These are phyloP conservation scores for Ophiostoma piceae DNA, from an alignment of 2,329 filamentous ascomycete species.

Conservation along the genomic window DNA sequence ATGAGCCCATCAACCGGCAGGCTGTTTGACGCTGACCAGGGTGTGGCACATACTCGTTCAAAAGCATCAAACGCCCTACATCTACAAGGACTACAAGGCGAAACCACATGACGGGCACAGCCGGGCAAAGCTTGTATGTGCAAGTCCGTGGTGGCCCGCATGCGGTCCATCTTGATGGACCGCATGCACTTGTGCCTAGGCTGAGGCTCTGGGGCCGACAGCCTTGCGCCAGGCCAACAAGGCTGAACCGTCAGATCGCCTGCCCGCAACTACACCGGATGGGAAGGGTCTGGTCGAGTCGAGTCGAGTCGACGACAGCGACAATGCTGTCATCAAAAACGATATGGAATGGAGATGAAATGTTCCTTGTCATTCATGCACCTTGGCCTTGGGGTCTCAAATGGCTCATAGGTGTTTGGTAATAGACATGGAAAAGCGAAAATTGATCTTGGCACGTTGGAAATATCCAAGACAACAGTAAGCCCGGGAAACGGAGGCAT, in stretches of 20 bases:
- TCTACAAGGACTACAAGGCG: not conserved
- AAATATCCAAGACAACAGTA: slow-evolving; percentile 35
- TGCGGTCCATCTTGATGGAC: not conserved
- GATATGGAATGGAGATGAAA: slow-evolving; percentile 23
- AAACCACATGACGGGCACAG: not conserved
- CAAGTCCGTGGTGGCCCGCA: not conserved
- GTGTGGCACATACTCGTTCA: not conserved
- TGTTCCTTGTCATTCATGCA: slow-evolving; percentile 54
- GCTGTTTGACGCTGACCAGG: not conserved
- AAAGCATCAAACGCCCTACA: not conserved
- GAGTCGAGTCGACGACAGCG: not conserved
- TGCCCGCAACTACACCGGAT: not conserved
- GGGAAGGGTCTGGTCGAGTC: too few species aligned
- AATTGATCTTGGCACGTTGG: slow-evolving; percentile 48
- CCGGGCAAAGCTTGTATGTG: not conserved
- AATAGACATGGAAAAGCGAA: slow-evolving; percentile 44
- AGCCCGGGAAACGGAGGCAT: slow-evolving; percentile 44
- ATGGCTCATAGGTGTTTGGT: slow-evolving; percentile 49
- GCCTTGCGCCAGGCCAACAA: not conserved
- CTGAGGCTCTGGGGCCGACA: not conserved
- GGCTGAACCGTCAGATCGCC: not conserved
- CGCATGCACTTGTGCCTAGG: not conserved
- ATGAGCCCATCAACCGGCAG: not conserved
- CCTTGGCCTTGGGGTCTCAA: slow-evolving; percentile 38
- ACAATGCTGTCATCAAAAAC: not conserved